Evolutionary conservation across 306 rosid species (phyloP).

Genomic region (Macrotyloma uniflorum): DNA sequence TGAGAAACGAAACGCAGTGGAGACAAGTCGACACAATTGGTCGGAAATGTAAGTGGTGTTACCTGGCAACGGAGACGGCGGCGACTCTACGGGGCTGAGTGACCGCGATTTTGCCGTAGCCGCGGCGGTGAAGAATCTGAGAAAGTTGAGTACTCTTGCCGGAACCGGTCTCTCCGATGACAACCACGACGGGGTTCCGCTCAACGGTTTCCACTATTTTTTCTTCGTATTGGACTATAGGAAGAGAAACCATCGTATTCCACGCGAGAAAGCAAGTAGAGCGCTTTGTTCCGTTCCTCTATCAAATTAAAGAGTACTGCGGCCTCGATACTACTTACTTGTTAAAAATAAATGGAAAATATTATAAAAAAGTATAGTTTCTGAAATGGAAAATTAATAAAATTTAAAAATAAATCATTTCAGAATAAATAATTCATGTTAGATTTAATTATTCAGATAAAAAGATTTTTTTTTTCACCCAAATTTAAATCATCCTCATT

Average conservation of each 20-base stretch:
- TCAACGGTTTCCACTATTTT: slow-evolving; percentile 76
- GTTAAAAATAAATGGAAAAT: too few species aligned
- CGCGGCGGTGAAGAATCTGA: slow-evolving; percentile 80
- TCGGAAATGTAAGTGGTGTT: background rate
- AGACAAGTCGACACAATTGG: background rate
- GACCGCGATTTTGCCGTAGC: slow-evolving; percentile 76
- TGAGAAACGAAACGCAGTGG: background rate
- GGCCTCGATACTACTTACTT: too few species aligned
- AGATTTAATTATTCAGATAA: too few species aligned
- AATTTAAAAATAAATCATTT: too few species aligned
- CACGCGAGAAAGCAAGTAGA: background rate
- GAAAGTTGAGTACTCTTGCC: slow-evolving; percentile 98
- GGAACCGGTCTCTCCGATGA: slow-evolving; percentile 95
- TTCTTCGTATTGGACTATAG: slow-evolving; percentile 83
- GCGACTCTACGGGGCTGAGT: slow-evolving; percentile 99
- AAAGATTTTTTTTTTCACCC: too few species aligned
- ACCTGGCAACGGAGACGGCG: slow-evolving; percentile 93
- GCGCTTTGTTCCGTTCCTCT: background rate
- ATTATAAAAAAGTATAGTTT: too few species aligned
- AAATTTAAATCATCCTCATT: too few species aligned
- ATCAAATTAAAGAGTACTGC: background rate
- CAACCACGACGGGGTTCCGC: slow-evolving; percentile 61
- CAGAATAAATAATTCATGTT: too few species aligned
- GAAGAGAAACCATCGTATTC: slow-evolving; percentile 66
- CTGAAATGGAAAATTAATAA: too few species aligned